Conservation (phyloP, 805 yeast species). For the Schwanniomyces polymorphus region DNA sequence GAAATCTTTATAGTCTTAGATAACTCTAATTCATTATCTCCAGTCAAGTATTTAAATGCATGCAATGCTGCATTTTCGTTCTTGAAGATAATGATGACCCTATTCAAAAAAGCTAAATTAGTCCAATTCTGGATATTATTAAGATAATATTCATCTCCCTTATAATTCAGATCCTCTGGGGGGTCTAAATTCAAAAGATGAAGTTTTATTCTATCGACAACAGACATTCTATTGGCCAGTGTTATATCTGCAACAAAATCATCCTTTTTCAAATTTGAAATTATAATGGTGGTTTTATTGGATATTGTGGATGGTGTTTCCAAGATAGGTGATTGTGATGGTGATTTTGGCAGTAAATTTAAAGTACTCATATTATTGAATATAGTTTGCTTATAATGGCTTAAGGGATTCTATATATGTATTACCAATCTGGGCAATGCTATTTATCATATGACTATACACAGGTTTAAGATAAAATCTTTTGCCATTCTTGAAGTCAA, state of each 20-base stretch:
- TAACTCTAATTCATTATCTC: constrained; percentile 8
- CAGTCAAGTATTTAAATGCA: constrained; percentile 20
- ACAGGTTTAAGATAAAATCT: neutral
- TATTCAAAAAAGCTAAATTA: constrained; percentile 33
- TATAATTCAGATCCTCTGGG: constrained; percentile 9
- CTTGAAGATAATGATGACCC: constrained; percentile 39
- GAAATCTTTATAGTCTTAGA: constrained; percentile 22
- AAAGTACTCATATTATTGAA: neutral
- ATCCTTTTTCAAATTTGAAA: constrained; percentile 29
- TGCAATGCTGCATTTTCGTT: constrained; percentile 24
- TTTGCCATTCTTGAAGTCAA: neutral
- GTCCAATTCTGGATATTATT: constrained; percentile 36
- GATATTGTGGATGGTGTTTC: neutral
- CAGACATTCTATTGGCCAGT: constrained; percentile 16
- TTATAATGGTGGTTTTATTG: constrained; percentile 32
- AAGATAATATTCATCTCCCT: constrained; percentile 21
- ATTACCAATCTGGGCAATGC: neutral
- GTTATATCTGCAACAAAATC: constrained; percentile 23
- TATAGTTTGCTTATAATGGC: neutral
- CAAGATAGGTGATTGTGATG: neutral
- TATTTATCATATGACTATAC: neutral
- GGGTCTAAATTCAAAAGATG: constrained; percentile 23
- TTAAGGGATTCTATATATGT: neutral
- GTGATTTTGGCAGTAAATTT: neutral
- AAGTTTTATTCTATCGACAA: constrained; percentile 35